Percentiles rank a stretch among this genome's conserved stretches.
These are phyloP conservation scores for Penicillium brevicompactum DNA, from an alignment of 2,329 filamentous ascomycete species.

Conservation along the genomic window DNA sequence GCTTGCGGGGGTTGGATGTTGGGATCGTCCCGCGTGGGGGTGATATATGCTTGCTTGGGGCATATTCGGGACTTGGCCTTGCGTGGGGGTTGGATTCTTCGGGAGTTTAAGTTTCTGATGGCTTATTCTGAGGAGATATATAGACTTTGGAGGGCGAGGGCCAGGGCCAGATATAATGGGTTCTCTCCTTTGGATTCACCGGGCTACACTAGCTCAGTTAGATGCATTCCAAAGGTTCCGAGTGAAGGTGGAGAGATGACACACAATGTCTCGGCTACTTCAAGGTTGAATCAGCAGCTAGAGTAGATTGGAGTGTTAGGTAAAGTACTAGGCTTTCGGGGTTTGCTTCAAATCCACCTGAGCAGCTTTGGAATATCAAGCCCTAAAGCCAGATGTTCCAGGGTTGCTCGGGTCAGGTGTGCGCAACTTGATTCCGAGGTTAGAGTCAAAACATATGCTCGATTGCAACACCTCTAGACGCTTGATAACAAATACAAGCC, in stretches of 20 bases:
- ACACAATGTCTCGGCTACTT: not conserved
- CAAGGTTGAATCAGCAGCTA: not conserved
- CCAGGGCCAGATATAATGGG: not conserved
- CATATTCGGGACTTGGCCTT: not conserved
- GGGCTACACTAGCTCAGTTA: not conserved
- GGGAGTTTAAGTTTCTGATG: too few relatives aligned
- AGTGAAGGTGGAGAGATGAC: not conserved
- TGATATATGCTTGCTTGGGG: not conserved
- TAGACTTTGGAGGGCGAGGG: not conserved
- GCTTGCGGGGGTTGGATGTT: not conserved
- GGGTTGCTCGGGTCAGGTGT: too few relatives aligned
- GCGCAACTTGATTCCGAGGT: too few relatives aligned
- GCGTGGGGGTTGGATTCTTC: not conserved
- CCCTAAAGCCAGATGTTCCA: too few relatives aligned
- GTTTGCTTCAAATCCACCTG: too few relatives aligned
- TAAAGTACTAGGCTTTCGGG: too few relatives aligned
- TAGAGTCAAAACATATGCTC: too few relatives aligned
- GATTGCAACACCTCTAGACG: not conserved
- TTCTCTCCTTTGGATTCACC: not conserved
- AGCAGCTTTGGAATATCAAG: too few relatives aligned
- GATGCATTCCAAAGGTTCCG: not conserved
- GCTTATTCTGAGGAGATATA: not conserved
- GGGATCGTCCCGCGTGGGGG: constrained; percentile 6
- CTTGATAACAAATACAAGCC: not conserved
- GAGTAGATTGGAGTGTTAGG: not conserved